A percentile compares a stretch with the other conserved stretches of the same genome.
Conservation (phyloP, 495 filamentous ascomycete genomes). For the Aspergillus bertholletiae region DNA sequence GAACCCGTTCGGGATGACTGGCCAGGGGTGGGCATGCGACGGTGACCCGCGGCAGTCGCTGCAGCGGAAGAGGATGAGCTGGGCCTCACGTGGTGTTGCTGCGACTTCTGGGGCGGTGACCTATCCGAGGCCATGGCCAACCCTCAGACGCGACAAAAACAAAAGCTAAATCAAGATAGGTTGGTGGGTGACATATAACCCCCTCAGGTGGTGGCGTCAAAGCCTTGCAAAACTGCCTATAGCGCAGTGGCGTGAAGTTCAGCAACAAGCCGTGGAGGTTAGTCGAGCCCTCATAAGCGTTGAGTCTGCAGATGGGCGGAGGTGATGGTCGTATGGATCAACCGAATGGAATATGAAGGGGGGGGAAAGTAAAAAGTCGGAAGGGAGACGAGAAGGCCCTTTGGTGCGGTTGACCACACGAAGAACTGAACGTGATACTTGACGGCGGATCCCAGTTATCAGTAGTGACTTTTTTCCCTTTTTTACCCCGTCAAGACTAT, state of each 20-base stretch:
- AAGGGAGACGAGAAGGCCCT: neutral
- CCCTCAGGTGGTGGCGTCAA: conserved; percentile 8
- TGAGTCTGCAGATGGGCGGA: conserved; percentile 13
- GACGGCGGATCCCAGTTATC: neutral
- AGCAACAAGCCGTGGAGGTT: conserved; percentile 25
- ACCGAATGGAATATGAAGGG: conserved; percentile 13
- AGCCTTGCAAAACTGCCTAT: conserved; percentile 15
- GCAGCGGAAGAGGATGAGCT: conserved; percentile 17
- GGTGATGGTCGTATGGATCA: conserved; percentile 12
- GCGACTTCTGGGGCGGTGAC: conserved; percentile 23
- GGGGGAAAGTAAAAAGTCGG: too few relatives aligned
- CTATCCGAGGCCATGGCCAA: conserved; percentile 26
- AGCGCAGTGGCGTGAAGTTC: conserved; percentile 21
- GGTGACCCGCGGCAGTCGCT: conserved; percentile 15
- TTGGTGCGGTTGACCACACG: neutral
- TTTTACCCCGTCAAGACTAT: conserved; percentile 3
- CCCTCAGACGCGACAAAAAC: conserved; percentile 14
- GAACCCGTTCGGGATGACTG: conserved; percentile 21
- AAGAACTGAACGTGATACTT: neutral
- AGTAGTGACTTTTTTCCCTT: conserved; percentile 2
- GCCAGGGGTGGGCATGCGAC: conserved; percentile 24
- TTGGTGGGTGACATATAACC: conserved; percentile 3
- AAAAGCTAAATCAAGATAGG: conserved; percentile 8
- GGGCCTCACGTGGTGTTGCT: conserved; percentile 22
- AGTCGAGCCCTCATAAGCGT: conserved; percentile 21